Evolutionary conservation across 805 yeast species (phyloP), one percentile per base, ranked within the genome.

Genomic region (Candida vaughaniae): DNA sequence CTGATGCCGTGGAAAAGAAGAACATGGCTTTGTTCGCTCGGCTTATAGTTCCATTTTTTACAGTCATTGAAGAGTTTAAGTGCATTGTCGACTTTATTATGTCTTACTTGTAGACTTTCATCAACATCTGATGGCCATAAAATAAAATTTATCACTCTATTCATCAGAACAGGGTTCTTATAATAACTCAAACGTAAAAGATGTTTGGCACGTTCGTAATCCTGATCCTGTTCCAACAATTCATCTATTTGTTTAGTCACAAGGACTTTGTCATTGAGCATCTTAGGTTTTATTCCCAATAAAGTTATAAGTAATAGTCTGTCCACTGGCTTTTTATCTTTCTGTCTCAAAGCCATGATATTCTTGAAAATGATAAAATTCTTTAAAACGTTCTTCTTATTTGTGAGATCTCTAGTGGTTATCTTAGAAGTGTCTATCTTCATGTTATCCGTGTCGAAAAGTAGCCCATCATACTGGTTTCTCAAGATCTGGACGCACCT

Each of bases 151-250:
- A 79, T 53, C 0, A 85, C 66, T n/a, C 73, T 66, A 45, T 85
- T 85, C 77, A 78, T 73, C 1, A 78, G 85, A 22, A 79, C 85
- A 0, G 66, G 46, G 6, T 85, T 86, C 25, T 69, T 67, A 2
- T 51, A 52, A 19, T 64, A 56, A 7, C 83, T 77, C 9, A 78
- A 43, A 29, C 69, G 63, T 3, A 74, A 63, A n/a, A 79, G 55
- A 46, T 64, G 65, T 17, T 71, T 39, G 0, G 90, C 90, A 39
- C 84, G 73, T 22, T 62, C 66, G 0, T 67, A 43, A 22, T 56
- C 52, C 23, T 75, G 77, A 36, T 67, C 77, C 35, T 75, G 56
- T 14, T 60, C 61, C 22, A 85, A 56, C 39, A 82, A 73, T 36
- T 74, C 72, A 11, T 59, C 47, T 0, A 76, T 78, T 41, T 82